These are phyloP conservation scores for Dactylella cylindrospora DNA, from an alignment of 2,329 filamentous ascomycete genomes.

Conservation along the genomic window DNA sequence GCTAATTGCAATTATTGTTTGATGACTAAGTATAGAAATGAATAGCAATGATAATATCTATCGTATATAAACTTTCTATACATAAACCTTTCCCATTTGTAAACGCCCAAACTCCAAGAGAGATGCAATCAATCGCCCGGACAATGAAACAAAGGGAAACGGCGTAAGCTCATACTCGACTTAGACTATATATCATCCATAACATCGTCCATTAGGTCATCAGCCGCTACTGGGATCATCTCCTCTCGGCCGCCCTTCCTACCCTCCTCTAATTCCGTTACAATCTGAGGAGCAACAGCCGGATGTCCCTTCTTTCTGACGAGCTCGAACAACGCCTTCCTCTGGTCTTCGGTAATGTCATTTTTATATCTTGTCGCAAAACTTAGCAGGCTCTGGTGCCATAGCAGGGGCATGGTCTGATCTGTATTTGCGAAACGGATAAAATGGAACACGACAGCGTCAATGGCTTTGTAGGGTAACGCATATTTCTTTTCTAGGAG, in stretches of 20 bases:
- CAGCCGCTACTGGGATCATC: slow-evolving; percentile 31
- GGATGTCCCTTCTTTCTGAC: slow-evolving; percentile 81
- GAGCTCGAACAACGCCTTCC: slow-evolving; percentile 85
- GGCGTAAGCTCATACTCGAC: no score
- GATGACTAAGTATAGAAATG: no score
- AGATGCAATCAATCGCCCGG: no score
- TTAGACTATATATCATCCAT: slow-evolving; percentile 37
- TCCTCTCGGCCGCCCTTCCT: slow-evolving; percentile 22
- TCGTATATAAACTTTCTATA: no score
- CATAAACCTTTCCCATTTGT: no score
- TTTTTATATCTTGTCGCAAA: slow-evolving; percentile 95
- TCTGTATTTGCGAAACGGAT: slow-evolving; percentile 77
- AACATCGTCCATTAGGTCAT: slow-evolving; percentile 40
- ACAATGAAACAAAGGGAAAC: no score
- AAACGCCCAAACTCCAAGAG: no score
- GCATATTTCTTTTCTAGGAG: slow-evolving; percentile 97
- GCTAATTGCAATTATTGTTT: no score
- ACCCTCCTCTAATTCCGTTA: slow-evolving; percentile 37
- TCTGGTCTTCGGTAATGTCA: slow-evolving; percentile 92
- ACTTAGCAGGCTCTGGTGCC: slow-evolving; percentile 89
- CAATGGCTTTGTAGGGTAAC: slow-evolving; percentile 88
- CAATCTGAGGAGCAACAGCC: slow-evolving; percentile 76
- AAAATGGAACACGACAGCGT: slow-evolving; percentile 95
- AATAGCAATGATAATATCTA: no score
- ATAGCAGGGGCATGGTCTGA: slow-evolving; percentile 78